These are phyloP conservation scores for Colletotrichum gigasporum DNA, from an alignment of 2,329 filamentous ascomycete genomes.

Conservation along the genomic window DNA sequence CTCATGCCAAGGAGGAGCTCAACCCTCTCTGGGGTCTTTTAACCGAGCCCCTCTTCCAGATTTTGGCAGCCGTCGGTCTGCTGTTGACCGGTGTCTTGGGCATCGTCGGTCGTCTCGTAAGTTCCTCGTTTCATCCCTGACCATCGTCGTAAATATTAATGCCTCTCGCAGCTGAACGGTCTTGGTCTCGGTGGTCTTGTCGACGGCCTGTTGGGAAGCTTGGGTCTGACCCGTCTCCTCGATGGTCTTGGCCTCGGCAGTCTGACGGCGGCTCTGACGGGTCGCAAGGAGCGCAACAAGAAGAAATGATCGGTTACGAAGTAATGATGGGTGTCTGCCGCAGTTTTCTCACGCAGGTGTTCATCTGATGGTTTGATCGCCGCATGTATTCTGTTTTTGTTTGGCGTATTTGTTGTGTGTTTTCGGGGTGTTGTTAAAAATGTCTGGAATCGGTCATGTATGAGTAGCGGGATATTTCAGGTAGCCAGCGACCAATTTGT, in stretches of 20 bases:
- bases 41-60: slow-evolving; percentile 89
- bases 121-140: slow-evolving; percentile 31
- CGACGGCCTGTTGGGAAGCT: slow-evolving; percentile 79
- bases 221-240: slow-evolving; percentile 80
- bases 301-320: slow-evolving; percentile 37
- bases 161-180: slow-evolving; percentile 65
- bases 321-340: background rate
- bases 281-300: slow-evolving; percentile 49
- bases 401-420: background rate
- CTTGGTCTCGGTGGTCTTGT: slow-evolving; percentile 85
- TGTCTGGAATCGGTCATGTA: slow-evolving; percentile 10
- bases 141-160: slow-evolving; percentile 32
- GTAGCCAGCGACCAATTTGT: slow-evolving; percentile 20
- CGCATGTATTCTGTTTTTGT: background rate
- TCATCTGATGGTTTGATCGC: background rate
- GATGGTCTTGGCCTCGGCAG: slow-evolving; percentile 74
- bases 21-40: slow-evolving; percentile 89
- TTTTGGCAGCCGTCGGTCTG: slow-evolving; percentile 87
- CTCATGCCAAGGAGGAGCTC: slow-evolving; percentile 92
- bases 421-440: slow-evolving; percentile 10
- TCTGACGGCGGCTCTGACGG: slow-evolving; percentile 53
- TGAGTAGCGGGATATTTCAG: slow-evolving; percentile 9
- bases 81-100: slow-evolving; percentile 85
- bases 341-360: background rate
- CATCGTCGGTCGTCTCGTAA: slow-evolving; percentile 78